These are phyloP conservation scores for Aspergillus uvarum DNA, from an alignment of 2,329 filamentous ascomycete genomes.

Conservation along the genomic window DNA sequence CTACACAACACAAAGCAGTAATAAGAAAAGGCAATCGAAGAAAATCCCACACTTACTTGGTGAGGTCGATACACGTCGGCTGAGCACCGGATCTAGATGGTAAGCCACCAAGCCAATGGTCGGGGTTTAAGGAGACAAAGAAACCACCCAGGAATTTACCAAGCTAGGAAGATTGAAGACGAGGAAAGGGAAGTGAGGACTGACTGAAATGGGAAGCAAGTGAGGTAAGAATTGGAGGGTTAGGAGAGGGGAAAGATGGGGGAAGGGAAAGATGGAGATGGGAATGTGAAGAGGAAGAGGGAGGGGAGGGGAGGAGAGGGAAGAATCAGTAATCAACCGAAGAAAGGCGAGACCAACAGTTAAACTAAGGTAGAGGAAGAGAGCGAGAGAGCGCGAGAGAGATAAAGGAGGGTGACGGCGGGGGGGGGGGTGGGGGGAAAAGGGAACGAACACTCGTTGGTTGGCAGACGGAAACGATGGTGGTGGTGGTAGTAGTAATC, in stretches of 20 bases:
- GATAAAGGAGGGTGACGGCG: slow-evolving; percentile 6
- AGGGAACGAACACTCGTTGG: slow-evolving; percentile 1
- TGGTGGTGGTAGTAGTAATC: neutral
- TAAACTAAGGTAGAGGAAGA: neutral
- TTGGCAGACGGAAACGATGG: neutral
- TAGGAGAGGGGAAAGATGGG: slow-evolving; percentile 5
- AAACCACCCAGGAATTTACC: slow-evolving; percentile 8
- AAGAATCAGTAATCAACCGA: neutral
- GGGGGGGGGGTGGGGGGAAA: neutral
- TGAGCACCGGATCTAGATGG: slow-evolving; percentile 28
- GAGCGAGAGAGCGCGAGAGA: neutral
- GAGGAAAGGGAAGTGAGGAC: neutral
- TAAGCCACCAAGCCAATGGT: slow-evolving; percentile 19
- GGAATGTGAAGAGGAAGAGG: slow-evolving; percentile 13
- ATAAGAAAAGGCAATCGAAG: slow-evolving; percentile 8
- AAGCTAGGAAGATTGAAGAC: slow-evolving; percentile 14
- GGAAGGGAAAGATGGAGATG: slow-evolving; percentile 7
- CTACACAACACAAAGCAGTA: neutral
- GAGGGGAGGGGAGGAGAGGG: slow-evolving; percentile 8
- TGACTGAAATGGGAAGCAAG: neutral
- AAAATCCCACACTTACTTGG: slow-evolving; percentile 42
- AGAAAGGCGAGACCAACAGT: slow-evolving; percentile 2
- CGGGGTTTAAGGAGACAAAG: slow-evolving; percentile 14
- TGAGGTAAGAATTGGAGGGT: neutral
- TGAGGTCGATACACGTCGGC: slow-evolving; percentile 50